Evolutionary conservation across 2,329 filamentous ascomycete genomes (phyloP), one percentile per base, ranked within the genome.

Genomic region (Ophiobolus disseminans): DNA sequence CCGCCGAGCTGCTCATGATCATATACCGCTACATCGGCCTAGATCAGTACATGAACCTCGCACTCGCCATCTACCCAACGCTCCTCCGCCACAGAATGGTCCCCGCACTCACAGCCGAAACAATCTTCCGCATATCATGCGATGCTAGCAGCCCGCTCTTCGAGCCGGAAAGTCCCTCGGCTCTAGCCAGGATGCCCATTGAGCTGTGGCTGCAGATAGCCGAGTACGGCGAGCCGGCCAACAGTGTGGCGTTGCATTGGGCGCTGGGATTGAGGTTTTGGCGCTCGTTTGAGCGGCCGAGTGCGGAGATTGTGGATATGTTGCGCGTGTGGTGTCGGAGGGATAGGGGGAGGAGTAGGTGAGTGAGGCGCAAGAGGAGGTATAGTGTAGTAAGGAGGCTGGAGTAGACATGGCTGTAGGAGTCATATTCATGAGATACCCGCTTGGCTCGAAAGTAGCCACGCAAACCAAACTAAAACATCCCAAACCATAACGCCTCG

Each of bases 1-100:
- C 79, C 2, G 64, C 72, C 2, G 79, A 81, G 58, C 69, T 81
- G 2, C 66, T 80, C 14, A 65, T 80, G 16, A 69, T 73, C 32
- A 77, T 81, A 13, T 69, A 79, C 48, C 59, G 73, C 14, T 68
- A 69, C 16, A 65, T 80, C 4, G 61, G 69, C 19, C 63, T 73
- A 4, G 65, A 73, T 7, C 66, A 75, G 5, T 76, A 76, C 45
- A 72, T 79, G 59, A 75, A 73, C 25, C 73, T 81, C 40, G 75
- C 75, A 2, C 71, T 81, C 25, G 77, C 76, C 38, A 70, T 75
- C 32, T 80, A 79, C 53, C 73, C 74, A 4, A 65, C 75, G 3
- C 65, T 81, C 5, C 67, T 70, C 40, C 62, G 64, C 11, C 72
- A 74, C 36, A 69, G 63, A 23, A 53, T 72, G 4, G 61, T 62